A percentile compares a stretch with the other conserved stretches of the same genome.
Evolutionary conservation across 768 basidiomycete genomes (phyloP).

Genomic region (Infundibulicybe gibba): DNA sequence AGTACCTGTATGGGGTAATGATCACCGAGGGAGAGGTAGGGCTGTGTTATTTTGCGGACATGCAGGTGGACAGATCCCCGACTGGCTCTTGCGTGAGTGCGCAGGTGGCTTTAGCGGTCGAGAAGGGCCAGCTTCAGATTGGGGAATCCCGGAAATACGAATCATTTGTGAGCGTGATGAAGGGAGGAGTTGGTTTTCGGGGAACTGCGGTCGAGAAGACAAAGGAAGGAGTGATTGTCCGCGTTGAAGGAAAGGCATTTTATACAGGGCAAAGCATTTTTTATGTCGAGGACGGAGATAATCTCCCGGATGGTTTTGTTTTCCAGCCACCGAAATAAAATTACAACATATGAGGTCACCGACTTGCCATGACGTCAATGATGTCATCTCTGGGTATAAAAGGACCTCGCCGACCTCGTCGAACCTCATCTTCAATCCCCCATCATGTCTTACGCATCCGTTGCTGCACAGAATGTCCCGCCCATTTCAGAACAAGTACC

Average conservation of each 20-base stretch:
- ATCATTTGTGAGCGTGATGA: slow-evolving; percentile 24
- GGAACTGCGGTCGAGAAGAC: too few species aligned
- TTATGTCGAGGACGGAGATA: too few species aligned
- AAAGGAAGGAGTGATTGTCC: too few species aligned
- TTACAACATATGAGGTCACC: neutral
- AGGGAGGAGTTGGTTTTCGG: slow-evolving; percentile 5
- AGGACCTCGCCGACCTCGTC: too few species aligned
- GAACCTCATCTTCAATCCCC: neutral
- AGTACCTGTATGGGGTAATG: slow-evolving; percentile 34
- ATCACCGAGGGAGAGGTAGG: slow-evolving; percentile 26
- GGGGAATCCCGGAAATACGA: slow-evolving; percentile 27
- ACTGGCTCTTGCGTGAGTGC: slow-evolving; percentile 35
- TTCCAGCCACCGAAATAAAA: too few species aligned
- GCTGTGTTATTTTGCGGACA: slow-evolving; percentile 33
- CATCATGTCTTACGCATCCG: slow-evolving; percentile 71
- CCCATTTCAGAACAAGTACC: slow-evolving; percentile 41
- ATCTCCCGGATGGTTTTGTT: too few species aligned
- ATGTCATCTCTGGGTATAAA: neutral
- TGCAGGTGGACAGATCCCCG: slow-evolving; percentile 36
- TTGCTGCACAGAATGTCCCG: slow-evolving; percentile 57
- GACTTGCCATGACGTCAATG: neutral
- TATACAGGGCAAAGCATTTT: too few species aligned
- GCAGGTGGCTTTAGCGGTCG: slow-evolving; percentile 30
- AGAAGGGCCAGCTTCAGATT: slow-evolving; percentile 18
- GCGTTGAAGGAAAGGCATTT: too few species aligned